Percentiles rank a stretch among this genome's conserved stretches.
phyloP scores from a whole-genome alignment of 768 basidiomycete genomes.

The Kwoniella botswanensis region DNA sequence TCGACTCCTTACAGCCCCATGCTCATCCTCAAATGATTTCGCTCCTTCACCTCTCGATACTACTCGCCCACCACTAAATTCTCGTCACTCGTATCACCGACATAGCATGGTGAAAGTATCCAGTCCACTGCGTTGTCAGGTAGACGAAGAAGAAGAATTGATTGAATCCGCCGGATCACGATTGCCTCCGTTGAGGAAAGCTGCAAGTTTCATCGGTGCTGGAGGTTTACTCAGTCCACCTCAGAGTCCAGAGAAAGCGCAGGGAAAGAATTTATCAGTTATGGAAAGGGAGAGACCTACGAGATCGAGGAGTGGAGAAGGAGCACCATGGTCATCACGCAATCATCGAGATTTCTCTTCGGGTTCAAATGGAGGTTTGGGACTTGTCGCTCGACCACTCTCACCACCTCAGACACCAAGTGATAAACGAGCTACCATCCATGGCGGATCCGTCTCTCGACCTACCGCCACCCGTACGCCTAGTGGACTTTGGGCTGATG shows the following conservation, averaged over 20 bases:
- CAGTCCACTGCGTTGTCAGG: conserved; percentile 53
- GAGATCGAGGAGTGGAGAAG: conserved; percentile 9
- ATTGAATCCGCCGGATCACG: neutral
- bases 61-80: conserved; percentile 17
- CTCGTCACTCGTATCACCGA: conserved; percentile 27
- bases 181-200: conserved; percentile 18
- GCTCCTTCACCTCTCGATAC: conserved; percentile 29
- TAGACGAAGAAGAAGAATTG: conserved; percentile 43
- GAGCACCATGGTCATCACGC: conserved; percentile 26
- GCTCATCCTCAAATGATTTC: conserved; percentile 13
- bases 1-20: conserved; percentile 24
- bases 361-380: conserved; percentile 3
- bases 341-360: conserved; percentile 19
- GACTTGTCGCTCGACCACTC: conserved; percentile 30
- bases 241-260: conserved; percentile 27
- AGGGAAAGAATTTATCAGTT: conserved; percentile 15
- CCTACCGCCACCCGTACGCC: conserved; percentile 4
- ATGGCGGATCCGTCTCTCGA: conserved; percentile 2
- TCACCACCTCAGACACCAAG: conserved; percentile 28
- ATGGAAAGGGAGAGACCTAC: conserved; percentile 39
- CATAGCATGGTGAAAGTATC: conserved; percentile 46
- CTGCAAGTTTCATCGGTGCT: conserved; percentile 33
- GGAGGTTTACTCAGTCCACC: conserved; percentile 45
- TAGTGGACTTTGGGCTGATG: conserved; percentile 34
- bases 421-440: conserved; percentile 23